Base-by-base conservation (phyloP, 2,329 filamentous ascomycete genomes). In the Fusarium metavorans region DNA sequence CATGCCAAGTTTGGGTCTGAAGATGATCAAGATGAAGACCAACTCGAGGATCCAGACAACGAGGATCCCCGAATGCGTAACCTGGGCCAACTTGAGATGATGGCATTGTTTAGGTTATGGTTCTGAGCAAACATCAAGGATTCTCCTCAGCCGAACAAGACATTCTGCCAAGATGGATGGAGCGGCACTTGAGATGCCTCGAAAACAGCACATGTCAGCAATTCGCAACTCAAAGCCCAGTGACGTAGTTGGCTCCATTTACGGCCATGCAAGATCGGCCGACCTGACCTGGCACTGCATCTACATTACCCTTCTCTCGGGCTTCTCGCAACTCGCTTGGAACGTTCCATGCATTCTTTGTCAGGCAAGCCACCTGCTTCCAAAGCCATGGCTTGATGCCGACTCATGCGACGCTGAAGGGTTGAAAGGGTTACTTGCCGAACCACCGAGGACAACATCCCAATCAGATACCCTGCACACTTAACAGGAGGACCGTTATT, bases 331-430 rank as follows among this genome's bases (percentile, higher is more conserved):
- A 50, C 23, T 50, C 45, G 45, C 45, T 57, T 50, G 32, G 54
- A 62, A 64, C 30, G 57, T 71, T 56, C 48, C 48, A 71, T 62
- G 59, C 59, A 74, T 71, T 58, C 35, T 73, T 74, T 41, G 71
- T 68, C 67, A 73, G 35, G 48, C 59, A 74, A 71, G 71, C 71
- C 67, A 68, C 67, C 23, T 10, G 20, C 56, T 67, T 71, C 30
- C 52, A 71, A 68, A 71, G 71, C 71, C 37, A 60, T 14, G 34
- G 9, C n/a, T 11, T 34, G 10, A 34, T 61, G 58, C 58, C 27
- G 58, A 35, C 58, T 61, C 8, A 39, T 62, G 41, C 54, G 67
- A 32, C 20, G 63, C 11, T 56, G 52, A 35, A 56, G n/a, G 20
- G n/a, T 10, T 16, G 35, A 13, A 58, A 20, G 58, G 39, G 11